Percentiles rank a stretch among this genome's conserved stretches.
These are phyloP conservation scores for Neoboletus subvelutipes DNA, from an alignment of 768 basidiomycete species.

Conservation along the genomic window DNA sequence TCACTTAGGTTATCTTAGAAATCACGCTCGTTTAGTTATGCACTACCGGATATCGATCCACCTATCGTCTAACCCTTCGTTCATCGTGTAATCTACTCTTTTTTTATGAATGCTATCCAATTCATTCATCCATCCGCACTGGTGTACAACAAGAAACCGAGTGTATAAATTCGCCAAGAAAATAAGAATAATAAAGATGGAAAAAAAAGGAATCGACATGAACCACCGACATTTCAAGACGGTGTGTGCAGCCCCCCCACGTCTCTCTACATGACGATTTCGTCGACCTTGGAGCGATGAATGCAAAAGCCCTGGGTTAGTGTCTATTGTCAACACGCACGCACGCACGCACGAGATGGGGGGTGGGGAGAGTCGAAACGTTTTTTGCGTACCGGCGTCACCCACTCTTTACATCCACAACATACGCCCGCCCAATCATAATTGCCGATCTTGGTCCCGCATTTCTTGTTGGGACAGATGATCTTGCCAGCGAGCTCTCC, in stretches of 20 bases:
- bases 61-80: constrained; percentile 23
- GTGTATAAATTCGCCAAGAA: neutral
- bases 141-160: neutral
- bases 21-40: constrained; percentile 18
- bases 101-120: constrained; percentile 18
- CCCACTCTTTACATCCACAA: constrained; percentile 92
- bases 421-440: constrained; percentile 96
- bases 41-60: constrained; percentile 20
- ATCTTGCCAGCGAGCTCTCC: constrained; percentile 88
- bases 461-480: constrained; percentile 88
- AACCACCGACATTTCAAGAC: too few relatives aligned
- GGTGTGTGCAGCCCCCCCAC: too few relatives aligned
- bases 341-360: neutral
- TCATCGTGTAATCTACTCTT: constrained; percentile 18
- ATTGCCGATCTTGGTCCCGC: constrained; percentile 88
- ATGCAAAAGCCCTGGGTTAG: constrained; percentile 53
- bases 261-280: constrained; percentile 39
- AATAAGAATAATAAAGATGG: neutral
- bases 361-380: neutral
- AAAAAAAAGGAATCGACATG: neutral
- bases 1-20: too few relatives aligned
- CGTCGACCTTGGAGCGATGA: constrained; percentile 66
- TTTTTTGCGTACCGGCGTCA: constrained; percentile 62
- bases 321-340: neutral
- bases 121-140: neutral